Evolutionary conservation across 352 stramenopile genomes (phyloP), one percentile per base, ranked within the genome.

Genomic region (Pythium insidiosum): DNA sequence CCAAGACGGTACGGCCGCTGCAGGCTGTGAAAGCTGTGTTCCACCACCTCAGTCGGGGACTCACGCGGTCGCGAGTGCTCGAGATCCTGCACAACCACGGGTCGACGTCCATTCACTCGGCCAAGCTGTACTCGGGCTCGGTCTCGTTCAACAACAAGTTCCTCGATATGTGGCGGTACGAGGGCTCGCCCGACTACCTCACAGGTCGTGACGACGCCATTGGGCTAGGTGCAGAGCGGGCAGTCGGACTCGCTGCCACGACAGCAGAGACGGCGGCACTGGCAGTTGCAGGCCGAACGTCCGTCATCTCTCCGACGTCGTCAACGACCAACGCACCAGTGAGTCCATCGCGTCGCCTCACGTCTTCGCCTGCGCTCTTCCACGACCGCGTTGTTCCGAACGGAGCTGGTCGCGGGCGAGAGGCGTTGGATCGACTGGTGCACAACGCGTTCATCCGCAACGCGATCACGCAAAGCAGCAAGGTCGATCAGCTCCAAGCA

Each of bases 111-210:
- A 67, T 88, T 38, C 70, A 87, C 54, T 69, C 69, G 20, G 59
- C 72, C 11, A 78, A 75, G 29, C 86, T 89, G 35, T 88, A 86
- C 54, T 76, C 66, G 0, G 74, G 77, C 19, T 80, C 71, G 4
- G 73, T 86, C 21, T 55, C 68, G n/a, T 88, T 90, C 57, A 85
- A 67, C 52, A 83, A 83, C 60, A 77, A 73, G 35, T 90, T 87
- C 31, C 63, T 90, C 26, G 74, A 84, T 45, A 84, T 88, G 71
- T 89, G 77, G 77, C 61, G 72, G 15, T 75, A 84, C 41, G 77
- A 89, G 62, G 77, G 73, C 18, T 89, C 73, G 3, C 75, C 74
- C 0, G 77, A 89, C 55, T 89, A 89, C 43, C 54, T 89, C 18
- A 75, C 68, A 1, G 71, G 67, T 3, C 57, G 66, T 18, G 55